These are phyloP conservation scores for Mrakia gelida DNA, from an alignment of 768 basidiomycete species.

Conservation along the genomic window DNA sequence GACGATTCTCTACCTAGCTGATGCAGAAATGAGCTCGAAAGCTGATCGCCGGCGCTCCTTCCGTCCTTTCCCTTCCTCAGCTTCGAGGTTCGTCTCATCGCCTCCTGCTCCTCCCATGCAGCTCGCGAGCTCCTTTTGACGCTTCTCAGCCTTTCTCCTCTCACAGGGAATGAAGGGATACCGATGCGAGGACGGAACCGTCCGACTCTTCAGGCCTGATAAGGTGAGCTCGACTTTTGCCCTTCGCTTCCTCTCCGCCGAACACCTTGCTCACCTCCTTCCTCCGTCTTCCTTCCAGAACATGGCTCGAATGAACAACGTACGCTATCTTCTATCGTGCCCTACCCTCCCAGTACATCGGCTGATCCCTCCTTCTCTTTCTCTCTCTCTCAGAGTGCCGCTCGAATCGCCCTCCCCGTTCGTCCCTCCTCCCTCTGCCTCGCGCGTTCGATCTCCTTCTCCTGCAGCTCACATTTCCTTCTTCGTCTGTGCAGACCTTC, in stretches of 20 bases:
- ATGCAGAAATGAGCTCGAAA: background rate
- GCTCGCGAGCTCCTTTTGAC: background rate
- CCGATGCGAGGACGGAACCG: conserved; percentile 62
- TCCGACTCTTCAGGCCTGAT: conserved; percentile 86
- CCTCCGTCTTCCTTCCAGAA: background rate
- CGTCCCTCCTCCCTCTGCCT: background rate
- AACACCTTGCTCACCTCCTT: background rate
- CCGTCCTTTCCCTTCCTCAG: conserved; percentile 25
- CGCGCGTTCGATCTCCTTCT: background rate
- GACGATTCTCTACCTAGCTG: background rate
- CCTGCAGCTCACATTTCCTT: background rate
- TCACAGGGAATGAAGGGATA: conserved; percentile 86
- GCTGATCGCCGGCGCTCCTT: background rate
- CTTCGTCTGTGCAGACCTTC: conserved; percentile 55
- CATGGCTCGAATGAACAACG: conserved; percentile 66
- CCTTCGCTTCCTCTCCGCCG: background rate
- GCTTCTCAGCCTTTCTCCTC: background rate
- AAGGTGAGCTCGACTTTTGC: conserved; percentile 48
- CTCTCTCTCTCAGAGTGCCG: conserved; percentile 19
- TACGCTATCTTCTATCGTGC: conserved; percentile 19
- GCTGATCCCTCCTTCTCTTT: background rate
- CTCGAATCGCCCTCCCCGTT: conserved; percentile 32
- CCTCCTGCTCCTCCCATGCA: background rate
- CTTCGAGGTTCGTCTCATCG: conserved; percentile 48
- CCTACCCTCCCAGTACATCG: background rate